Conservation (phyloP, 495 filamentous ascomycete genomes). For the Penicillium fimorum region DNA sequence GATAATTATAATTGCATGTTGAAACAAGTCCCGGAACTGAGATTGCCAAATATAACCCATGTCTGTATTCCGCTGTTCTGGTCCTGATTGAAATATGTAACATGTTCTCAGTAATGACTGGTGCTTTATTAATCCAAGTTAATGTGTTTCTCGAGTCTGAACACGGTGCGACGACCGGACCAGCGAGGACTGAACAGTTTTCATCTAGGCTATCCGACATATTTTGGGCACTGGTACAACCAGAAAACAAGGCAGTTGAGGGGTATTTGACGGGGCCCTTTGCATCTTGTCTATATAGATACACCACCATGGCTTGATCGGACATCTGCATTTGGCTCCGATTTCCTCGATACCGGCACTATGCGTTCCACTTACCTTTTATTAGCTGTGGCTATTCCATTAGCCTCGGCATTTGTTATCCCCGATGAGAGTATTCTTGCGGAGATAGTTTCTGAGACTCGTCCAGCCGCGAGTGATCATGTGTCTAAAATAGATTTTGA, state of each 20-base stretch:
- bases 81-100: constrained; percentile 1
- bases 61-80: not conserved
- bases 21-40: not conserved
- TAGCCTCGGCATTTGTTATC: constrained; percentile 58
- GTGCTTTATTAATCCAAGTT: not conserved
- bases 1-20: not conserved
- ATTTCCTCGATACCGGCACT: constrained; percentile 4
- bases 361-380: constrained; percentile 47
- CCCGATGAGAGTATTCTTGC: constrained; percentile 51
- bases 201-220: not conserved
- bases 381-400: constrained; percentile 52
- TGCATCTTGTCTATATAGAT: constrained; percentile 2
- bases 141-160: not conserved
- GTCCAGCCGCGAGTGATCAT: not conserved
- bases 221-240: not conserved
- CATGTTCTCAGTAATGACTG: not conserved
- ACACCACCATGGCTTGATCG: not conserved
- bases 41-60: not conserved
- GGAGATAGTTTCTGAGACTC: constrained; percentile 18
- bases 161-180: not conserved
- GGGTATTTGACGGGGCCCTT: not conserved
- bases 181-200: not conserved
- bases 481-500: not conserved
- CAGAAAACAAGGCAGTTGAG: not conserved
- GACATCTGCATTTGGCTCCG: not conserved